Base-by-base conservation (phyloP, 75 land plant genomes). In the Selaginella moellendorffii region DNA sequence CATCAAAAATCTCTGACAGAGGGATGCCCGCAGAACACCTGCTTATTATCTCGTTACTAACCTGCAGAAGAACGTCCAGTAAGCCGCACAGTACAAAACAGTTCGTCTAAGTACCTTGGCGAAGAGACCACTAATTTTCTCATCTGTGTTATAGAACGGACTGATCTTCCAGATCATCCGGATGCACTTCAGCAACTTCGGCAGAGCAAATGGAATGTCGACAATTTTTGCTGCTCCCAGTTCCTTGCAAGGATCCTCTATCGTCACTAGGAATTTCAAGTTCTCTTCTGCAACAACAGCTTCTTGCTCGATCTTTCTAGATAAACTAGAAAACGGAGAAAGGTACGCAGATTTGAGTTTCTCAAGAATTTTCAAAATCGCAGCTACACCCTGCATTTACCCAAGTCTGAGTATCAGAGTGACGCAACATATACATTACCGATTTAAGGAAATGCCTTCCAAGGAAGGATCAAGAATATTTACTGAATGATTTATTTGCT, bases 131-230 rank as follows among this genome's bases (percentile, higher is more conserved):
- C 68, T 66, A 28, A 72, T 66, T 22, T 72, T 72, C 21, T 72
- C 69, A 26, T 54, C 18, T 18, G 74, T 66, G 71, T 72, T 65
- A 24, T 72, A 72, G 22, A 59, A 66, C 2, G 74, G 69, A 52
- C 74, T 72, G n/a, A 66, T 31, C 26, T 66, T 58, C 74, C 74
- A 72, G 12, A 72, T 72, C 74, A 72, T 72, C 2, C 74, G 69
- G 5, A 72, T 61, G 25, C 63, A 61, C 30, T 22, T 12, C n/a
- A 72, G 56, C 21, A 72, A 31, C 27, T 54, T 42, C 46, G 69
- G 74, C 26, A 66, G 69, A 25, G 59, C n/a, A 27, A 61, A 24
- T 26, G 74, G 74, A 27, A 72, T 72, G 12, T 72, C 70, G 31
- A 69, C 52, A 31, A 72, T 26, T 20, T 30, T 66, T 2, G 70